Conservation (phyloP, 805 yeast species). For the Wickerhamiella alocasiicola region DNA sequence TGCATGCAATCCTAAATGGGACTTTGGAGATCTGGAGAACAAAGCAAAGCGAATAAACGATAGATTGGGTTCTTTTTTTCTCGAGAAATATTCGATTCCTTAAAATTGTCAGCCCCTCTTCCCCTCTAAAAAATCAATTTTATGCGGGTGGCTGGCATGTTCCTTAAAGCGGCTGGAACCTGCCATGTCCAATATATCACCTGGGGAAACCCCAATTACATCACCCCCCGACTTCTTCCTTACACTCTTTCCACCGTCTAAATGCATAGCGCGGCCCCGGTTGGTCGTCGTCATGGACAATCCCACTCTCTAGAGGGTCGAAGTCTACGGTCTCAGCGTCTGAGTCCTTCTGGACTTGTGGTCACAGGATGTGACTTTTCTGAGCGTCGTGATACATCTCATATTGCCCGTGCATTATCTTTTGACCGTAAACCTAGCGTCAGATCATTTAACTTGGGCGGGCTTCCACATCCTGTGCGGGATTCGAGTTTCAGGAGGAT, state of each 20-base stretch:
- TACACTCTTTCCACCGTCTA: background rate
- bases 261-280: background rate
- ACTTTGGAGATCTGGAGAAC: too few species aligned
- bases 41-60: too few species aligned
- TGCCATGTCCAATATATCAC: constrained; percentile 4
- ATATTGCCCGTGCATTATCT: constrained; percentile 4
- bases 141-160: constrained; percentile 5
- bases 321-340: constrained; percentile 3
- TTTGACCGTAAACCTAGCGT: constrained; percentile 7
- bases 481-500: too few species aligned
- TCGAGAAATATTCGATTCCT: too few species aligned
- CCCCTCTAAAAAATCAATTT: background rate
- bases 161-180: constrained; percentile 5
- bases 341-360: background rate
- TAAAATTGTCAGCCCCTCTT: too few species aligned
- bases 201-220: background rate
- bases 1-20: too few species aligned
- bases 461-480: background rate
- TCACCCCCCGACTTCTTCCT: background rate
- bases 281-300: background rate
- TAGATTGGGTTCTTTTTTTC: too few species aligned
- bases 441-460: constrained; percentile 5
- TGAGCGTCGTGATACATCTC: constrained; percentile 4
- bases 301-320: background rate
- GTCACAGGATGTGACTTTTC: constrained; percentile 8